Percentiles rank a stretch among this genome's conserved stretches.
phyloP scores from a whole-genome alignment of 139 green algal species.

The Auxenochlorella pyrenoidosa region DNA sequence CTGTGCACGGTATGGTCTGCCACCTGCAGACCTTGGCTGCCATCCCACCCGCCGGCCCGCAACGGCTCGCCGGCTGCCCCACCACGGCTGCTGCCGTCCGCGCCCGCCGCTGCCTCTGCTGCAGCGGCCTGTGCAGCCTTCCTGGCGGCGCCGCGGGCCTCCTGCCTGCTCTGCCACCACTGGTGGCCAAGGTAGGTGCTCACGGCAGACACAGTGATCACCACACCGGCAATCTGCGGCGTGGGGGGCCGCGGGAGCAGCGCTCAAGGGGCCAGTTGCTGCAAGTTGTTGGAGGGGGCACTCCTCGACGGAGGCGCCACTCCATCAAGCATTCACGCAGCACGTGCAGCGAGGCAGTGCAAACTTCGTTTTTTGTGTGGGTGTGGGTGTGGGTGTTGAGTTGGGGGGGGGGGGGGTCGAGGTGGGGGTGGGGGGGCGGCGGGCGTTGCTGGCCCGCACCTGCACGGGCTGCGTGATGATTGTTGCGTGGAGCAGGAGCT shows the following conservation, averaged over 20 bases:
- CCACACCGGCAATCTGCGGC: background rate
- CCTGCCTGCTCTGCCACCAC: slow-evolving; percentile 10
- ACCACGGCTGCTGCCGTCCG: background rate
- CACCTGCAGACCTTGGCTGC: background rate
- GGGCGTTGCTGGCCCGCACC: background rate
- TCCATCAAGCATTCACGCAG: too few relatives aligned
- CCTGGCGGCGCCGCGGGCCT: background rate
- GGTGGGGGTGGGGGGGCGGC: too few relatives aligned
- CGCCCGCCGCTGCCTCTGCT: background rate
- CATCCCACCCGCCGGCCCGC: background rate
- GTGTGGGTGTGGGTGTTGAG: background rate
- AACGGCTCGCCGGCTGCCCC: background rate
- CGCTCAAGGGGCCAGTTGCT: too few relatives aligned
- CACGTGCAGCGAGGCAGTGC: too few relatives aligned
- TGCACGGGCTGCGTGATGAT: slow-evolving; percentile 7
- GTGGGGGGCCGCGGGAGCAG: background rate
- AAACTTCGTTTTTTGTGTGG: background rate
- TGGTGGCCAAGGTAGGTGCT: background rate
- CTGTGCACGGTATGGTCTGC: too few relatives aligned
- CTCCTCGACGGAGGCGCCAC: too few relatives aligned
- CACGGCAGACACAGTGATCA: background rate
- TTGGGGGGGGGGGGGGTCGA: too few relatives aligned
- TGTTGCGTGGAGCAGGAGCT: slow-evolving; percentile 1
- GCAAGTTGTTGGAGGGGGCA: too few relatives aligned
- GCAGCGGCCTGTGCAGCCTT: too few relatives aligned